Conservation (phyloP, 148 eudicot genomes). For the Polygonum aviculare region DNA sequence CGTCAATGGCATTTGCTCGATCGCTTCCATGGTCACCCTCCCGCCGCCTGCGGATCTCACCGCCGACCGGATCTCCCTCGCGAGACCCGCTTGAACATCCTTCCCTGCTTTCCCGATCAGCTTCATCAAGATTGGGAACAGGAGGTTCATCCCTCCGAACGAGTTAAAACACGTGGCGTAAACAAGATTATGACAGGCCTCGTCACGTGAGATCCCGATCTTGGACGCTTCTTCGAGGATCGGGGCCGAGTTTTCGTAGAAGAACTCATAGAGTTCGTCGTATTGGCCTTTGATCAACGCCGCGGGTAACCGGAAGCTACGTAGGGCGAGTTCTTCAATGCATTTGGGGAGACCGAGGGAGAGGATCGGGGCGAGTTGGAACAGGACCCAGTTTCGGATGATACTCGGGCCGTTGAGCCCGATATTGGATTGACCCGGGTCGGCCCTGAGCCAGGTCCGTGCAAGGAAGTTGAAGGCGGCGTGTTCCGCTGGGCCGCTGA, state of each 20-base stretch:
- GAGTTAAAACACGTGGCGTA: constrained; percentile 49
- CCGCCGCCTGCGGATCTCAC: constrained; percentile 36
- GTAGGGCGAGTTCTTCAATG: constrained; percentile 42
- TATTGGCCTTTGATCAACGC: constrained; percentile 33
- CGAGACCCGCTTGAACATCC: constrained; percentile 33
- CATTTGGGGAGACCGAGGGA: constrained; percentile 35
- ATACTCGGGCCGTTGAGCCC: constrained; percentile 29
- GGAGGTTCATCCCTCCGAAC: constrained; percentile 41
- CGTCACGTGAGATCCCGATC: constrained; percentile 39
- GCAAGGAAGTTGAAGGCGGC: constrained; percentile 43
- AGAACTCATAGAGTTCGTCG: constrained; percentile 31
- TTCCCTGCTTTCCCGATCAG: constrained; percentile 47
- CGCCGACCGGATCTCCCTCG: constrained; percentile 35
- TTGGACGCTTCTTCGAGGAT: constrained; percentile 44
- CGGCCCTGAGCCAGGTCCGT: constrained; percentile 27
- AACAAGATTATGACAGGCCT: constrained; percentile 61
- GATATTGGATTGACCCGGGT: constrained; percentile 17
- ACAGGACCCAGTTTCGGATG: constrained; percentile 30
- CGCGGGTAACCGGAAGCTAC: constrained; percentile 33
- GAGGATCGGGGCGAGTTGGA: constrained; percentile 37
- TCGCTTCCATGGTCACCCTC: constrained; percentile 29
- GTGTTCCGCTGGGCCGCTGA: constrained; percentile 25
- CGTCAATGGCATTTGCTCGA: constrained; percentile 37
- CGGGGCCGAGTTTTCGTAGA: constrained; percentile 18
- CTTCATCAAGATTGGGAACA: constrained; percentile 41